A percentile compares a stretch with the other conserved stretches of the same genome.
phyloP scores from a whole-genome alignment of 2,329 filamentous ascomycete genomes.

The Setomelanomma holmii region DNA sequence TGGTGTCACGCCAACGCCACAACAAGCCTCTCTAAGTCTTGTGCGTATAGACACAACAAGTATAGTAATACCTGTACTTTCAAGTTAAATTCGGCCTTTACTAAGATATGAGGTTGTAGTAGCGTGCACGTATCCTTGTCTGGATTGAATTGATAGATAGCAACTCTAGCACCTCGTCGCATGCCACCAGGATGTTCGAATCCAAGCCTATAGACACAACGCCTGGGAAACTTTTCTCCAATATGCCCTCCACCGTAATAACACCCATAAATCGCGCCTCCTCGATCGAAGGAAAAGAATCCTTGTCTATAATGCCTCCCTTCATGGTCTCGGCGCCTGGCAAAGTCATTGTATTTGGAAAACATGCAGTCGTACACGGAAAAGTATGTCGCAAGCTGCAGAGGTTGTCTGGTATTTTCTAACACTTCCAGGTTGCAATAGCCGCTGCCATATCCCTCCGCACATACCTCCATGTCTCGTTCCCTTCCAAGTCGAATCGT shows the following conservation, averaged over 20 bases:
- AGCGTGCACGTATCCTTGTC: no score
- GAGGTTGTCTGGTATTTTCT: conserved; percentile 9
- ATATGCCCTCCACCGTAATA: conserved; percentile 22
- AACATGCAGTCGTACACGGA: conserved; percentile 96
- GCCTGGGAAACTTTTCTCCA: conserved; percentile 34
- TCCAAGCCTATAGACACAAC: conserved; percentile 36
- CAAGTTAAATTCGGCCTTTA: no score
- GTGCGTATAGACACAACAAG: no score
- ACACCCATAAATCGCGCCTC: conserved; percentile 19
- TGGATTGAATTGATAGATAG: no score
- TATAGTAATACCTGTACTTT: no score
- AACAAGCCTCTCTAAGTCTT: no score
- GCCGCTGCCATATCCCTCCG: conserved; percentile 93
- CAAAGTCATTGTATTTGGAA: conserved; percentile 97
- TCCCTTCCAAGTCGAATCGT: conserved; percentile 88
- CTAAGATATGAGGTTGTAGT: no score
- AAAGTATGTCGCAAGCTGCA: conserved; percentile 66
- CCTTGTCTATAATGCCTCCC: conserved; percentile 74
- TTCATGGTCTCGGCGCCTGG: conserved; percentile 99
- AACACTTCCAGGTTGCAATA: conserved; percentile 74
- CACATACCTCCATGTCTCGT: conserved; percentile 95
- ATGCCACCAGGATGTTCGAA: conserved; percentile 36
- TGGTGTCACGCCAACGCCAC: no score
- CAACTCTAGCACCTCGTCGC: conserved; percentile 29
- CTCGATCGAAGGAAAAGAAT: conserved; percentile 42